A percentile compares a stretch with the other conserved stretches of the same genome.
Conservation (phyloP, 2,329 filamentous ascomycete species). For the Fusarium sacchari region DNA sequence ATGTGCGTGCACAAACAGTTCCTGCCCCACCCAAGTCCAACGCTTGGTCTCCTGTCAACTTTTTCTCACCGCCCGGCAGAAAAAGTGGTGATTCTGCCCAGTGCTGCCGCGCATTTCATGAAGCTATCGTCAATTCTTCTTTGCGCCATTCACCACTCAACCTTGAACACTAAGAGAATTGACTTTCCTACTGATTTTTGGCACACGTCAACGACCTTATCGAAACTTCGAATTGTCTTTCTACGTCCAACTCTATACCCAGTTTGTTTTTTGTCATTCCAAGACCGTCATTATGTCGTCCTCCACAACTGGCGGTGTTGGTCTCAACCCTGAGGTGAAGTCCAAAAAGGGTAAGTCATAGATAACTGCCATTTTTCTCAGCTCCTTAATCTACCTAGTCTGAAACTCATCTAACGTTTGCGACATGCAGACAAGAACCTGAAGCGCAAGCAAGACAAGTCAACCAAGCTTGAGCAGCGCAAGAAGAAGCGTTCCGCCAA, state of each 20-base stretch:
- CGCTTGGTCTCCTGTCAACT: not conserved
- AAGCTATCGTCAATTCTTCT: constrained; percentile 32
- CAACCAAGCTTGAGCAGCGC: constrained; percentile 39
- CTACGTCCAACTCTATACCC: not conserved
- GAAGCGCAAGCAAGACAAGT: constrained; percentile 28
- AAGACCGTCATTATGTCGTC: constrained; percentile 26
- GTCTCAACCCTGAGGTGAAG: constrained; percentile 33
- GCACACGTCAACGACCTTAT: not conserved
- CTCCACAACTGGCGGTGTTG: constrained; percentile 12
- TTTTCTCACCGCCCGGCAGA: constrained; percentile 48
- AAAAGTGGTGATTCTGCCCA: constrained; percentile 36
- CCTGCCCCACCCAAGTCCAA: constrained; percentile 1
- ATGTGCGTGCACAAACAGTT: constrained; percentile 1
- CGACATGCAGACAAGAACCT: constrained; percentile 18
- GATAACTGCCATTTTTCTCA: not conserved
- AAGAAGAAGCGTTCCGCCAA: constrained; percentile 51
- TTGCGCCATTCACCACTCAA: constrained; percentile 14
- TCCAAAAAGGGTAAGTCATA: constrained; percentile 27
- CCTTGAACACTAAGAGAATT: constrained; percentile 4
- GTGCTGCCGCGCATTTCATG: constrained; percentile 6
- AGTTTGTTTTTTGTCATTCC: not conserved
- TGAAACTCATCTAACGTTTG: not conserved
- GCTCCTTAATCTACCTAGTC: not conserved
- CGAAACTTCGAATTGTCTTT: too few species aligned
- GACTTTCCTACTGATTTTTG: not conserved